A percentile compares a stretch with the other conserved stretches of the same genome.
phyloP scores from a whole-genome alignment of 495 filamentous ascomycete species.

The Penicillium samsonianum region DNA sequence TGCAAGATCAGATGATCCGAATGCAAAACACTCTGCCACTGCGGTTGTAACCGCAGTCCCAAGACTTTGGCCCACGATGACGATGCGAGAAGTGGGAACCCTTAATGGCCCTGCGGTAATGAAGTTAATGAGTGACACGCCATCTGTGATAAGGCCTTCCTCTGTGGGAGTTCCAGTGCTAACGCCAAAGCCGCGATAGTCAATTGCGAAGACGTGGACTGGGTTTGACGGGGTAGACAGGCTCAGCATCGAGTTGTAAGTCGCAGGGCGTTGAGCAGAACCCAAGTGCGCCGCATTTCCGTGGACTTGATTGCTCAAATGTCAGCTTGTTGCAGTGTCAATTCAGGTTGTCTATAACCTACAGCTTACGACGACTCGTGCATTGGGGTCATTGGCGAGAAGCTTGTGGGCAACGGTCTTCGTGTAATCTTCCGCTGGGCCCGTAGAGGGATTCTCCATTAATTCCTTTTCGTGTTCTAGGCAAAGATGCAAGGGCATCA shows the following conservation, averaged over 20 bases:
- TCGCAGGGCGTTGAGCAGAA: slow-evolving; percentile 46
- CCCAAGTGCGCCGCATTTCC: slow-evolving; percentile 51
- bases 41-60: slow-evolving; percentile 81
- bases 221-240: slow-evolving; percentile 51
- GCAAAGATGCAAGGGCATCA: slow-evolving; percentile 58
- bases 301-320: slow-evolving; percentile 37
- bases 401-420: slow-evolving; percentile 52
- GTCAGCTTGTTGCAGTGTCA: background rate
- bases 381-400: slow-evolving; percentile 56
- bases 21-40: slow-evolving; percentile 67
- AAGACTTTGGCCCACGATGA: slow-evolving; percentile 84
- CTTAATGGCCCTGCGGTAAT: slow-evolving; percentile 42
- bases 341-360: slow-evolving; percentile 20
- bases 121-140: slow-evolving; percentile 65
- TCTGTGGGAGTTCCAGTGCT: slow-evolving; percentile 82
- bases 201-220: slow-evolving; percentile 70
- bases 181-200: slow-evolving; percentile 88
- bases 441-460: slow-evolving; percentile 43
- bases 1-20: slow-evolving; percentile 41
- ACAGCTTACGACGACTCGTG: slow-evolving; percentile 60
- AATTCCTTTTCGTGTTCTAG: slow-evolving; percentile 49
- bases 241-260: slow-evolving; percentile 41
- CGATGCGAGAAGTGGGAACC: slow-evolving; percentile 69
- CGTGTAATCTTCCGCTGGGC: slow-evolving; percentile 44
- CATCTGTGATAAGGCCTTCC: slow-evolving; percentile 78